A percentile compares a stretch with the other conserved stretches of the same genome.
Evolutionary conservation across 2,329 filamentous ascomycete genomes (phyloP).

Genomic region (Alternaria gansuensis): DNA sequence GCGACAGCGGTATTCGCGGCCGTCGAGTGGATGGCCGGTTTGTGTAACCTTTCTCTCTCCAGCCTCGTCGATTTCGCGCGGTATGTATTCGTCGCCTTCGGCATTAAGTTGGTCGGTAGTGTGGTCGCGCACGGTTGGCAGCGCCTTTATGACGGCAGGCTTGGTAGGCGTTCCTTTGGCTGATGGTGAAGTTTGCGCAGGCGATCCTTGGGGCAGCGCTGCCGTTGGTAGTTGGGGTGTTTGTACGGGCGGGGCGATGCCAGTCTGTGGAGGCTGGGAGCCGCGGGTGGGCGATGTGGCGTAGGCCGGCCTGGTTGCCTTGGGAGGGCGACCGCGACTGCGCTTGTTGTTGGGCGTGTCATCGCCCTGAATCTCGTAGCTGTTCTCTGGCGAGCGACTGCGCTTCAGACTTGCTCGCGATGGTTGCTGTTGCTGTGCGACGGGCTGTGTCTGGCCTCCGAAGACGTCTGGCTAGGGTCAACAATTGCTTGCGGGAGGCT

Average conservation of each 20-base stretch:
- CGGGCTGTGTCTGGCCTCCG: slow-evolving; percentile 40
- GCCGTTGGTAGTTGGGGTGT: slow-evolving; percentile 65
- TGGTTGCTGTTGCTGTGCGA: slow-evolving; percentile 42
- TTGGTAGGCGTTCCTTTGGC: slow-evolving; percentile 80
- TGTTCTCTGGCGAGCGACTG: slow-evolving; percentile 54
- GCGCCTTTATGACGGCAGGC: slow-evolving; percentile 81
- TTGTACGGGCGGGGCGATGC: slow-evolving; percentile 59
- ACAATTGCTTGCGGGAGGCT: slow-evolving; percentile 29
- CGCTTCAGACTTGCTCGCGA: slow-evolving; percentile 52
- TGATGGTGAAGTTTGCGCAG: slow-evolving; percentile 70
- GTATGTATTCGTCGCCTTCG: slow-evolving; percentile 92
- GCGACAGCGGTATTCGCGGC: slow-evolving; percentile 87
- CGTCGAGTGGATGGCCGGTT: slow-evolving; percentile 82
- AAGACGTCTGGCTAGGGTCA: slow-evolving; percentile 43
- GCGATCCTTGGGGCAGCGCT: slow-evolving; percentile 60
- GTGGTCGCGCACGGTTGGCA: slow-evolving; percentile 95
- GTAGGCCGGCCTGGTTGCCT: slow-evolving; percentile 56
- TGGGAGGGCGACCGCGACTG: slow-evolving; percentile 67
- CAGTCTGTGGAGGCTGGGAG: slow-evolving; percentile 59
- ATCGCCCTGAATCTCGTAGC: slow-evolving; percentile 48
- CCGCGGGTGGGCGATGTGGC: slow-evolving; percentile 66
- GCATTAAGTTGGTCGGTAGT: slow-evolving; percentile 93
- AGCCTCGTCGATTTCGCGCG: slow-evolving; percentile 88
- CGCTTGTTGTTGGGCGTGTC: slow-evolving; percentile 32
- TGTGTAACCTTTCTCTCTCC: slow-evolving; percentile 92